Percentiles rank a stretch among this genome's conserved stretches.
Evolutionary conservation across 257 asterid genomes (phyloP).

Genomic region (Hygrophila difformis): DNA sequence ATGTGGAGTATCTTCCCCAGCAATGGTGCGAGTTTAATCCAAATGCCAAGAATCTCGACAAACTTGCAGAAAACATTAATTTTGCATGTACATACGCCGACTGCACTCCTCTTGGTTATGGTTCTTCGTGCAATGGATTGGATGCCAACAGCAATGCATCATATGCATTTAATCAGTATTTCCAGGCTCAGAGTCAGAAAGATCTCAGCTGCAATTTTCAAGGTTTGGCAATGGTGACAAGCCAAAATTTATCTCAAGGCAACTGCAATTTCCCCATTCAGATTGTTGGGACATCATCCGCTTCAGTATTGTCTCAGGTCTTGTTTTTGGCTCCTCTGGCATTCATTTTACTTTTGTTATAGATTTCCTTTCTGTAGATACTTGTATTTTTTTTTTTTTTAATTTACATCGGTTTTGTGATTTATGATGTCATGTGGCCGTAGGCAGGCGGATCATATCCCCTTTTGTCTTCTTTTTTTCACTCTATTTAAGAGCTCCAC

Average conservation of each 20-base stretch:
- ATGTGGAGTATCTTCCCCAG: slow-evolving; percentile 47
- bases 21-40: slow-evolving; percentile 55
- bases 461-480: no score
- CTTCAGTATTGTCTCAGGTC: slow-evolving; percentile 18
- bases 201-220: slow-evolving; percentile 44
- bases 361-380: slow-evolving; percentile 13
- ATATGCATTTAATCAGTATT: slow-evolving; percentile 61
- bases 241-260: slow-evolving; percentile 53
- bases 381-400: neutral
- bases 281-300: slow-evolving; percentile 39
- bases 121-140: slow-evolving; percentile 68
- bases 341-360: slow-evolving; percentile 14
- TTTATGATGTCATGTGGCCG: no score
- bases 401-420: no score
- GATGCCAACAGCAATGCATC: slow-evolving; percentile 64
- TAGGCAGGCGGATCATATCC: no score
- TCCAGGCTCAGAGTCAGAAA: slow-evolving; percentile 52
- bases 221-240: slow-evolving; percentile 50
- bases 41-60: slow-evolving; percentile 38
- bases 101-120: slow-evolving; percentile 71
- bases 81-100: slow-evolving; percentile 59
- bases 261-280: slow-evolving; percentile 64
- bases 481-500: no score
- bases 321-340: slow-evolving; percentile 11
- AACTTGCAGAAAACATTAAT: slow-evolving; percentile 49